These are phyloP conservation scores for Aspergillus amoenus DNA, from an alignment of 2,329 filamentous ascomycete genomes.

Conservation along the genomic window DNA sequence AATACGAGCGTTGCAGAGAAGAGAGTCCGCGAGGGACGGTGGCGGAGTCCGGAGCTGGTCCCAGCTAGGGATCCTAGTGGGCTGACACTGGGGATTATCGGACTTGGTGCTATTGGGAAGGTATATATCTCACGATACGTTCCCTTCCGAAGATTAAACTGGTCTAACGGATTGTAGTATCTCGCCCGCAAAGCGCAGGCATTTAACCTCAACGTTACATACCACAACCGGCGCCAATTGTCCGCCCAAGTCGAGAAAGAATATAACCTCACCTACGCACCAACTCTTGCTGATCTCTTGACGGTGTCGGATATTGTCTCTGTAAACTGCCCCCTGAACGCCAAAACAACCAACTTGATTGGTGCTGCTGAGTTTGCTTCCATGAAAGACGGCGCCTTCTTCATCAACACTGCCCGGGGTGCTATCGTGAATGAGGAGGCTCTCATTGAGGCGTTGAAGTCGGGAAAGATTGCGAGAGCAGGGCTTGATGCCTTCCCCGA, in stretches of 20 bases:
- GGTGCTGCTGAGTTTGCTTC: conserved; percentile 38
- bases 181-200: conserved; percentile 40
- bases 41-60: conserved; percentile 33
- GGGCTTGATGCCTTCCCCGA: conserved; percentile 50
- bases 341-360: conserved; percentile 43
- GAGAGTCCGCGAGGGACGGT: conserved; percentile 37
- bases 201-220: conserved; percentile 48
- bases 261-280: conserved; percentile 39
- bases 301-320: conserved; percentile 43
- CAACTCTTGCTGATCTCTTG: conserved; percentile 43
- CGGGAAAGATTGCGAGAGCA: conserved; percentile 45
- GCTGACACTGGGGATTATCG: conserved; percentile 50
- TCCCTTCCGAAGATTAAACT: too few relatives aligned
- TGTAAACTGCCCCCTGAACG: conserved; percentile 51
- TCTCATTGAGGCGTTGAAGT: conserved; percentile 44
- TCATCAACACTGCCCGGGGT: conserved; percentile 51
- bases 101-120: conserved; percentile 51
- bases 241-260: conserved; percentile 31
- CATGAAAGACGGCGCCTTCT: conserved; percentile 47
- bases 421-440: conserved; percentile 46
- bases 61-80: conserved; percentile 46
- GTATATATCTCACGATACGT: conserved; percentile 21
- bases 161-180: conserved; percentile 28
- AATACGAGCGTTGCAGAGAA: conserved; percentile 46
- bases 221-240: conserved; percentile 17